Conservation (phyloP, 495 filamentous ascomycete species). For the Pyronema domesticum region DNA sequence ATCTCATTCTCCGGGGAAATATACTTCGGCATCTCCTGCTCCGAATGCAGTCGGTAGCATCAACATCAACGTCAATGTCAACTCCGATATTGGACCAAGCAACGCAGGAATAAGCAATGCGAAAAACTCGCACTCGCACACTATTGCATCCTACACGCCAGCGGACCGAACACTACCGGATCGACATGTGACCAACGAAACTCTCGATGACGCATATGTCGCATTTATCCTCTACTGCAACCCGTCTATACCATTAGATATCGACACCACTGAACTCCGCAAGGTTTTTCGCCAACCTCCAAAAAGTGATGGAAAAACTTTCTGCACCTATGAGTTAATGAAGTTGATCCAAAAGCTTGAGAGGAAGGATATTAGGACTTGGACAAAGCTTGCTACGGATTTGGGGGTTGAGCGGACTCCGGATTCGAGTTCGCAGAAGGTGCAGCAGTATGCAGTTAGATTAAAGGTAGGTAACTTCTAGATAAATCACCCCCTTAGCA, state of each 20-base stretch:
- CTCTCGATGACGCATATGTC: constrained; percentile 75
- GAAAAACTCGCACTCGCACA: constrained; percentile 2
- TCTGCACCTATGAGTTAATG: constrained; percentile 66
- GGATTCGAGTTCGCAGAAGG: constrained; percentile 87
- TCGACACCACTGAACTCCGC: constrained; percentile 53
- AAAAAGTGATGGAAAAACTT: constrained; percentile 82
- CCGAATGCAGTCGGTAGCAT: not conserved
- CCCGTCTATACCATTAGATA: constrained; percentile 51
- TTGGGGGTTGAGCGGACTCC: constrained; percentile 81
- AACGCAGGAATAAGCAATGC: constrained; percentile 1
- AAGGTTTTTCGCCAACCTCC: constrained; percentile 72
- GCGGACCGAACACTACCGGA: constrained; percentile 39
- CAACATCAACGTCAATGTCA: too few relatives aligned
- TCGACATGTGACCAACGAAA: constrained; percentile 48
- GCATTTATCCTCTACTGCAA: constrained; percentile 86
- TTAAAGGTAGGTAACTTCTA: constrained; percentile 46
- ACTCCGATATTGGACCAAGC: not conserved
- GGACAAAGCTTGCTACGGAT: constrained; percentile 77
- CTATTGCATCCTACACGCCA: constrained; percentile 17
- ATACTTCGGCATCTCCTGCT: constrained; percentile 5
- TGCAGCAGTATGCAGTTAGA: constrained; percentile 91
- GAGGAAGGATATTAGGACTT: constrained; percentile 82
- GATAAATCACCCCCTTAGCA: too few relatives aligned
- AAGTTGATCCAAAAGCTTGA: constrained; percentile 71
- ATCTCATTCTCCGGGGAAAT: constrained; percentile 11